A percentile compares a stretch with the other conserved stretches of the same genome.
Conservation (phyloP, 352 stramenopile genomes). For the Halophytophthora polymorphica region DNA sequence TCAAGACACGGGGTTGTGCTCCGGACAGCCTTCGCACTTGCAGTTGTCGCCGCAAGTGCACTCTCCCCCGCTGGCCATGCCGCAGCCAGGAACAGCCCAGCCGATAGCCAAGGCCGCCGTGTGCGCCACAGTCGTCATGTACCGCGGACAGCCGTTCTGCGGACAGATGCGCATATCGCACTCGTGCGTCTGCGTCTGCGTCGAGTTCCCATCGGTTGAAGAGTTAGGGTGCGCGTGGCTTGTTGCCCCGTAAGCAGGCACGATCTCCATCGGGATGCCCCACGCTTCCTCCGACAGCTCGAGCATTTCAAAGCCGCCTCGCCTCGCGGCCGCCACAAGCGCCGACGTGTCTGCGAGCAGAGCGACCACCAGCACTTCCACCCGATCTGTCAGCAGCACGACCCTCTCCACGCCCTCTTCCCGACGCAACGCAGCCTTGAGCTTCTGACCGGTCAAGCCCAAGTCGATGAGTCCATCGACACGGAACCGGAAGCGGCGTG, state of each 20-base stretch:
- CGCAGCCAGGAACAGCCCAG: slow-evolving; percentile 76
- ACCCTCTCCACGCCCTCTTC: slow-evolving; percentile 73
- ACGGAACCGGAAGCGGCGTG: slow-evolving; percentile 55
- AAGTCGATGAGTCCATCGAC: slow-evolving; percentile 38
- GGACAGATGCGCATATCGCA: slow-evolving; percentile 65
- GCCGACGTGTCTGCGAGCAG: slow-evolving; percentile 37
- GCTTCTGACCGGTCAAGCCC: slow-evolving; percentile 16
- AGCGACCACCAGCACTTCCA: slow-evolving; percentile 57
- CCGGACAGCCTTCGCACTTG: slow-evolving; percentile 70
- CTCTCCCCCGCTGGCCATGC: slow-evolving; percentile 73
- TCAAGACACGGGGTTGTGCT: slow-evolving; percentile 60
- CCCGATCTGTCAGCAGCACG: slow-evolving; percentile 47
- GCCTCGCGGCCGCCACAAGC: slow-evolving; percentile 36
- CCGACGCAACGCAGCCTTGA: slow-evolving; percentile 23
- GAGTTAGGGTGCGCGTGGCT: slow-evolving; percentile 1
- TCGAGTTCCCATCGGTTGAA: slow-evolving; percentile 2
- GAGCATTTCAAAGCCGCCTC: slow-evolving; percentile 47
- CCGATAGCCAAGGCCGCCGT: slow-evolving; percentile 73
- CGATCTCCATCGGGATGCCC: slow-evolving; percentile 29
- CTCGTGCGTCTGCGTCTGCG: slow-evolving; percentile 33
- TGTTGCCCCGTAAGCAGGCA: slow-evolving; percentile 15
- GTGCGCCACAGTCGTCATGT: slow-evolving; percentile 75
- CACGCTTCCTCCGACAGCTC: slow-evolving; percentile 48
- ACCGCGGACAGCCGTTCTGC: slow-evolving; percentile 68
- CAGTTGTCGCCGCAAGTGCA: slow-evolving; percentile 79